Evolutionary conservation across 1,139 yeast genomes (phyloP).

Genomic region (Lodderomyces pseudojiufengensis): DNA sequence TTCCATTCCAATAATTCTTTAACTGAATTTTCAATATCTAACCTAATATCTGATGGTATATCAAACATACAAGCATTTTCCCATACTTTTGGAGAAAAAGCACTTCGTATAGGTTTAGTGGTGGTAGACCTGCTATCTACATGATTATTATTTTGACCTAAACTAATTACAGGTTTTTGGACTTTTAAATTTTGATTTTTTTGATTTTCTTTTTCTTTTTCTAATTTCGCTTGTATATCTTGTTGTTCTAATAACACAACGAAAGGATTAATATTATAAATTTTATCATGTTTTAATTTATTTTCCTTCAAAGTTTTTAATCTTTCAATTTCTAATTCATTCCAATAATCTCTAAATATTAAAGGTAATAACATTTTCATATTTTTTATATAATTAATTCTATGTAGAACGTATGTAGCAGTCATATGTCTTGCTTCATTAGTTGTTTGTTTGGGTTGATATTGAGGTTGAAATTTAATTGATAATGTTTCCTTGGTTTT

Average conservation of each 20-base stretch:
- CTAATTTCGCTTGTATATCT: constrained; percentile 37
- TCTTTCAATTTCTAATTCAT: constrained; percentile 59
- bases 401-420: constrained; percentile 81
- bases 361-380: constrained; percentile 85
- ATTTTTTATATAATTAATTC: constrained; percentile 77
- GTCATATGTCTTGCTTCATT: constrained; percentile 87
- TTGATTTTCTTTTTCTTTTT: constrained; percentile 43
- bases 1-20: constrained; percentile 55
- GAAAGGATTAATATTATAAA: constrained; percentile 73
- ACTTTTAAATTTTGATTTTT: constrained; percentile 35
- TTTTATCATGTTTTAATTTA: constrained; percentile 43
- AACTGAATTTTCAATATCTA: constrained; percentile 52
- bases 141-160: constrained; percentile 14
- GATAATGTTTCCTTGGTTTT: constrained; percentile 67
- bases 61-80: constrained; percentile 56
- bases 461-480: constrained; percentile 63
- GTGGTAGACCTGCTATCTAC: constrained; percentile 3
- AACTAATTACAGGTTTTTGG: constrained; percentile 41
- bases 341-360: constrained; percentile 78
- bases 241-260: constrained; percentile 52
- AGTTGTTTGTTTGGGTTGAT: constrained; percentile 70
- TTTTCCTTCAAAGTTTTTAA: constrained; percentile 41
- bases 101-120: background rate
- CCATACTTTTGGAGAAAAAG: constrained; percentile 64
- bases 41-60: constrained; percentile 46